Evolutionary conservation across 1,284 basidiomycete species (phyloP).

Genomic region (Austroboletus niveus): DNA sequence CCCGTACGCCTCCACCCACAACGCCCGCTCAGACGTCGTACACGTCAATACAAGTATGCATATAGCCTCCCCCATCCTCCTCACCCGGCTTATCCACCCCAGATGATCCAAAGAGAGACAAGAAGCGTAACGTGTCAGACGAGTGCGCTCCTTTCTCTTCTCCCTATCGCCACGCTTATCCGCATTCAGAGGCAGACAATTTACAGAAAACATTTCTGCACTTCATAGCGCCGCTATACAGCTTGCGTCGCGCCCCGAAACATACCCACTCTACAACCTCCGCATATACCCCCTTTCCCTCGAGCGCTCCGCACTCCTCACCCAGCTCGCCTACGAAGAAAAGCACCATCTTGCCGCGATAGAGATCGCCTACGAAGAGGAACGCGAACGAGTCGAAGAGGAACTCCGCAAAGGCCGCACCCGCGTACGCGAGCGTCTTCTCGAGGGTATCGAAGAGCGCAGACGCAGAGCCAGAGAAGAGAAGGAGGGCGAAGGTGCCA

Average conservation of each 20-base stretch:
- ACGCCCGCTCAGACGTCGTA: constrained; percentile 35
- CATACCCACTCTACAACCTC: constrained; percentile 60
- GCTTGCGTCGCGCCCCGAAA: constrained; percentile 64
- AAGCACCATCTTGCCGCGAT: constrained; percentile 59
- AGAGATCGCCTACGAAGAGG: constrained; percentile 71
- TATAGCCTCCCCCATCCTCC: not conserved
- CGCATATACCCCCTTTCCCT: constrained; percentile 68
- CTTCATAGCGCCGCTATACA: constrained; percentile 57
- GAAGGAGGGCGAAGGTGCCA: constrained; percentile 75
- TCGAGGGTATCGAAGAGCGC: constrained; percentile 82
- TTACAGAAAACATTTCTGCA: constrained; percentile 51
- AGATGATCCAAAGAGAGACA: constrained; percentile 53
- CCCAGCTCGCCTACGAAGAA: constrained; percentile 63
- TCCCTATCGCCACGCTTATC: constrained; percentile 11
- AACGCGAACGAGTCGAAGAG: constrained; percentile 70
- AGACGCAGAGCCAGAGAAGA: constrained; percentile 73
- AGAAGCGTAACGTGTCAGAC: constrained; percentile 66
- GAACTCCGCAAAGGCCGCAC: constrained; percentile 74
- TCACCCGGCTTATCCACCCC: constrained; percentile 11
- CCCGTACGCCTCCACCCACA: constrained; percentile 44
- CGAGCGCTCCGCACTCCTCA: constrained; percentile 69
- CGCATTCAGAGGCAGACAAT: constrained; percentile 46
- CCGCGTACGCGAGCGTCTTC: constrained; percentile 64
- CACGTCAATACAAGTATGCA: constrained; percentile 9
- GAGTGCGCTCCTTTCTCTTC: constrained; percentile 50